phyloP scores from a whole-genome alignment of 2,329 filamentous ascomycete genomes.

The Rhinocladiella similis region DNA sequence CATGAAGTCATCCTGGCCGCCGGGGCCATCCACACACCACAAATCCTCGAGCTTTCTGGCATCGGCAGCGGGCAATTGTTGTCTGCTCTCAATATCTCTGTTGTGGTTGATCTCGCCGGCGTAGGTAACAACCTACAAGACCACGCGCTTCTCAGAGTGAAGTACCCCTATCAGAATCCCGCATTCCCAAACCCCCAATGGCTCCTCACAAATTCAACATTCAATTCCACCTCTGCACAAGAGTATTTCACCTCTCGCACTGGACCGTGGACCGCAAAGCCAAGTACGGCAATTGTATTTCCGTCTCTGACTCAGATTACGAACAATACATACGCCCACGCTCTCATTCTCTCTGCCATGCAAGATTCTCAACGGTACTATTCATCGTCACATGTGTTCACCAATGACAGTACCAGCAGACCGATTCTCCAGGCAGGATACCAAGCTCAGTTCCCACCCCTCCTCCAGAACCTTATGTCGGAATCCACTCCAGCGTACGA shows the following conservation, averaged over 20 bases:
- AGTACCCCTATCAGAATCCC: constrained; percentile 12
- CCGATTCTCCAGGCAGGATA: not conserved
- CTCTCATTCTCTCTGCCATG: constrained; percentile 6
- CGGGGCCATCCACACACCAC: constrained; percentile 42
- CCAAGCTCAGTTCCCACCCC: not conserved
- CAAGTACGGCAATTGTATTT: constrained; percentile 31
- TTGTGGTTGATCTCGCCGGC: constrained; percentile 48
- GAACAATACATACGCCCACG: constrained; percentile 13
- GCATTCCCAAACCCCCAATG: constrained; percentile 22
- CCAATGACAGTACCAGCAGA: constrained; percentile 6
- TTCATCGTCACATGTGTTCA: too few species aligned
- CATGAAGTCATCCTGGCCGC: constrained; percentile 48
- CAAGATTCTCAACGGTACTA: constrained; percentile 7
- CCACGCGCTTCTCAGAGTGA: constrained; percentile 29
- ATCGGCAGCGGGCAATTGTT: constrained; percentile 45
- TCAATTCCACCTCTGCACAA: constrained; percentile 13
- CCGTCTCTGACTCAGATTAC: constrained; percentile 30
- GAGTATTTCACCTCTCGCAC: constrained; percentile 20
- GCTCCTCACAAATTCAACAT: constrained; percentile 28
- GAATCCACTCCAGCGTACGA: constrained; percentile 21
- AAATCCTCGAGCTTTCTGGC: constrained; percentile 54
- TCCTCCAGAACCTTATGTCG: not conserved
- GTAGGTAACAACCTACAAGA: constrained; percentile 46
- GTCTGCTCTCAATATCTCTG: constrained; percentile 39
- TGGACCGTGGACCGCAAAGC: constrained; percentile 32